A percentile compares a stretch with the other conserved stretches of the same genome.
Evolutionary conservation across 768 basidiomycete genomes (phyloP).

Genomic region (Sarcodon aspratus): DNA sequence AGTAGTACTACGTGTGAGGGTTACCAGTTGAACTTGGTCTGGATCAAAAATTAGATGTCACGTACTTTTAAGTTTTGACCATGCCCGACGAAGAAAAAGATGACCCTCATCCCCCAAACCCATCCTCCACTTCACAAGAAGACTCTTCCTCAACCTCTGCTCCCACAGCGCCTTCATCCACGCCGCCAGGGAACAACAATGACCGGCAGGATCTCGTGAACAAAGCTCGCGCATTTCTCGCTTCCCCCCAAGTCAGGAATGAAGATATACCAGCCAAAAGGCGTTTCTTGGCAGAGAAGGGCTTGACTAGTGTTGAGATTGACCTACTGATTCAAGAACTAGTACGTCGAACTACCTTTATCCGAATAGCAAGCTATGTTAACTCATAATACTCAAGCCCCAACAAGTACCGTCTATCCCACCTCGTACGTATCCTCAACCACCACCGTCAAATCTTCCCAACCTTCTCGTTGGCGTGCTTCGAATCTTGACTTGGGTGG

Average conservation of each 20-base stretch:
- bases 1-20: too few relatives aligned
- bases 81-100: too few relatives aligned
- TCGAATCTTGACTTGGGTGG: constrained; percentile 54
- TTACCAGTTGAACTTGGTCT: too few relatives aligned
- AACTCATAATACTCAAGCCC: constrained; percentile 6
- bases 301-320: constrained; percentile 50
- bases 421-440: constrained; percentile 63
- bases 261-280: constrained; percentile 49
- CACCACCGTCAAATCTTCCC: constrained; percentile 59
- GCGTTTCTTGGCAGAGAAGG: constrained; percentile 60
- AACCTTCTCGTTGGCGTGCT: constrained; percentile 49
- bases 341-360: constrained; percentile 26
- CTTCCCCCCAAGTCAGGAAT: constrained; percentile 49
- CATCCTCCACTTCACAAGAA: too few relatives aligned
- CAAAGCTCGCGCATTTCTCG: constrained; percentile 53
- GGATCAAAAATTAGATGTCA: too few relatives aligned
- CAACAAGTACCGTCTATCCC: constrained; percentile 39
- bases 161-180: too few relatives aligned
- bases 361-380: constrained; percentile 9
- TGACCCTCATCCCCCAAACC: too few relatives aligned
- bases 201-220: constrained; percentile 15
- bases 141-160: too few relatives aligned
- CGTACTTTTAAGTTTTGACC: too few relatives aligned
- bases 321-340: constrained; percentile 42
- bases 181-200: too few relatives aligned